Percentiles rank a stretch among this genome's conserved stretches.
phyloP scores from a whole-genome alignment of 2,329 filamentous ascomycete genomes.

The Pyrenochaeta sp. region DNA sequence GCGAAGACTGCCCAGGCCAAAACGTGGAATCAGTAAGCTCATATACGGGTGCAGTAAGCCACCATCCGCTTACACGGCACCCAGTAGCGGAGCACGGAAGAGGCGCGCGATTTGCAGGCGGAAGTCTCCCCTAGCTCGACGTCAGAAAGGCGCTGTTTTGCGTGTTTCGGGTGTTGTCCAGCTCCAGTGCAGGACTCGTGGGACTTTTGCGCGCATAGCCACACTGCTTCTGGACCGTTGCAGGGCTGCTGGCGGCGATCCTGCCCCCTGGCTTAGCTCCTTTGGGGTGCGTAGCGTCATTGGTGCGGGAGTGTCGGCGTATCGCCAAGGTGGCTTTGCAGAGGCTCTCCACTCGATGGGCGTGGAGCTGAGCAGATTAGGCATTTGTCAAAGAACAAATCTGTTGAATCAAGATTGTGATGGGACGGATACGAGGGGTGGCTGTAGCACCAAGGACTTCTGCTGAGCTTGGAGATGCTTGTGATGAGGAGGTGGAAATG shows the following conservation, averaged over 20 bases:
- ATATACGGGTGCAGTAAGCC: conserved; percentile 26
- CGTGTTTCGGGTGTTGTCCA: conserved; percentile 16
- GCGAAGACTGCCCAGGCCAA: conserved; percentile 2
- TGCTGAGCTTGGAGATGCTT: conserved; percentile 2
- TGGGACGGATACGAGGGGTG: neutral
- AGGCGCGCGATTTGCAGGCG: conserved; percentile 1
- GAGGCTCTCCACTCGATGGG: neutral
- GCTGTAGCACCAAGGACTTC: too few species aligned
- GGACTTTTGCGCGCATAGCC: conserved; percentile 20
- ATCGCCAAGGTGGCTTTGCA: conserved; percentile 4
- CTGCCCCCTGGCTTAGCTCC: conserved; percentile 18
- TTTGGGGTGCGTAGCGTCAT: conserved; percentile 6
- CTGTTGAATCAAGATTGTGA: neutral
- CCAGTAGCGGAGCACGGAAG: neutral
- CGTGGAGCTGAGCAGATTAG: neutral
- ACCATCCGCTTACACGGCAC: conserved; percentile 14
- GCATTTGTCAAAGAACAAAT: neutral
- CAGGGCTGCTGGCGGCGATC: conserved; percentile 1
- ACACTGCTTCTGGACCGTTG: conserved; percentile 22
- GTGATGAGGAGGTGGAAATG: conserved; percentile 3
- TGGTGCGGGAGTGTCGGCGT: conserved; percentile 2
- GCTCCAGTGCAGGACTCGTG: neutral
- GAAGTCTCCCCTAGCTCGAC: conserved; percentile 7
- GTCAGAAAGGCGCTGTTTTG: conserved; percentile 8
- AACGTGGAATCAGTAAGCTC: conserved; percentile 21